phyloP scores from a whole-genome alignment of 306 rosid species.

The Psophocarpus tetragonolobus region DNA sequence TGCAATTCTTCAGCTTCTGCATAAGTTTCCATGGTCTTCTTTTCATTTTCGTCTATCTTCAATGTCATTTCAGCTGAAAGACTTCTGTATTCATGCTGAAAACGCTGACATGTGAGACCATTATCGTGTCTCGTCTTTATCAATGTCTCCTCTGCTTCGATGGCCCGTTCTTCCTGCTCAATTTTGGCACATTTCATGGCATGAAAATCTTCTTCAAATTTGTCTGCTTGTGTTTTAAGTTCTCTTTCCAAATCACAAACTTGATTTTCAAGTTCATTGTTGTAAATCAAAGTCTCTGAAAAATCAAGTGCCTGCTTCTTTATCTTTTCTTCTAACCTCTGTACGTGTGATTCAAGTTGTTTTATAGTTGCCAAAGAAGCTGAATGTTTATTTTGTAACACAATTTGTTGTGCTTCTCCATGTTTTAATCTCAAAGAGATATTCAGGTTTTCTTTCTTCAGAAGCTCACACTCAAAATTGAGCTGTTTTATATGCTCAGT shows the following conservation, averaged over 20 bases:
- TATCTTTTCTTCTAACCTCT: slow-evolving; percentile 72
- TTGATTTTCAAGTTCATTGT: slow-evolving; percentile 76
- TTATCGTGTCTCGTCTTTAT: slow-evolving; percentile 56
- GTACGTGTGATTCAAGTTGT: slow-evolving; percentile 73
- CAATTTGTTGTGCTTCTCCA: slow-evolving; percentile 45
- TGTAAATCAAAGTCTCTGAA: slow-evolving; percentile 60
- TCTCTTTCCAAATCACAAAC: slow-evolving; percentile 56
- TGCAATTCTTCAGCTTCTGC: slow-evolving; percentile 74
- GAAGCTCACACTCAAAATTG: slow-evolving; percentile 53
- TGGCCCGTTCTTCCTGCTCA: slow-evolving; percentile 71
- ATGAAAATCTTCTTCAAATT: slow-evolving; percentile 54
- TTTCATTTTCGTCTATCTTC: slow-evolving; percentile 72
- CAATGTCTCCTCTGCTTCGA: slow-evolving; percentile 74
- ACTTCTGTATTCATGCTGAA: slow-evolving; percentile 69
- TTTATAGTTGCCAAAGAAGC: slow-evolving; percentile 64
- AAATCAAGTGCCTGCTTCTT: slow-evolving; percentile 62
- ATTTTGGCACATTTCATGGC: slow-evolving; percentile 55
- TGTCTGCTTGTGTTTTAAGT: slow-evolving; percentile 59
- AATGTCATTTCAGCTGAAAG: slow-evolving; percentile 70
- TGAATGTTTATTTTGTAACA: slow-evolving; percentile 56
- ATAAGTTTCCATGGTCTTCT: slow-evolving; percentile 47
- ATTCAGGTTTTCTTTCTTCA: slow-evolving; percentile 68
- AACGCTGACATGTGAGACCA: slow-evolving; percentile 58
- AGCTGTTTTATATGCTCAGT: slow-evolving; percentile 61
- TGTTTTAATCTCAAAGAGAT: slow-evolving; percentile 65